Evolutionary conservation across 371 early-diverging fungal genomes (phyloP).

Genomic region (Syncephalastrum monosporum): DNA sequence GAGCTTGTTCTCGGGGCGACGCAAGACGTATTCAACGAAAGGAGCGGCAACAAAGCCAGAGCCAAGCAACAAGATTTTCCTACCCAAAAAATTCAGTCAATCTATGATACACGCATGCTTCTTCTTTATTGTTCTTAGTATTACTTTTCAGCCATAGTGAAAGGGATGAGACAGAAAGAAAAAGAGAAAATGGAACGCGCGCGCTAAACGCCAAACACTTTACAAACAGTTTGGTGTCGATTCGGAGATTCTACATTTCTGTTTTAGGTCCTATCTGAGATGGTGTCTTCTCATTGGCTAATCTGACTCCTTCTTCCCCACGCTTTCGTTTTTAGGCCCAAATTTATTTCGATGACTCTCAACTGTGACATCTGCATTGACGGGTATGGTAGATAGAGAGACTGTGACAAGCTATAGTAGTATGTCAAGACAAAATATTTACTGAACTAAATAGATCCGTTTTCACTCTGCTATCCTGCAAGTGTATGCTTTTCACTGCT

Average conservation of each 20-base stretch:
- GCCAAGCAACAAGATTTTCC: conserved; percentile 91
- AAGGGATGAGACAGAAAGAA: conserved; percentile 9
- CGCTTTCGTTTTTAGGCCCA: too few relatives aligned
- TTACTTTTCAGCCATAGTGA: conserved; percentile 22
- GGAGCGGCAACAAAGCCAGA: conserved; percentile 98
- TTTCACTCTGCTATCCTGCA: too few relatives aligned
- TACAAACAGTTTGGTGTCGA: not conserved
- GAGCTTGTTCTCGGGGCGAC: conserved; percentile 78
- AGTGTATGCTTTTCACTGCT: too few relatives aligned
- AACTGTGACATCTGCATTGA: too few relatives aligned
- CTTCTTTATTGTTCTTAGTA: not conserved
- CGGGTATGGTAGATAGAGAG: too few relatives aligned
- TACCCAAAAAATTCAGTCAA: conserved; percentile 20
- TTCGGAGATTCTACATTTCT: conserved; percentile 16
- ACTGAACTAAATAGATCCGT: too few relatives aligned
- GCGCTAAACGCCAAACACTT: conserved; percentile 6
- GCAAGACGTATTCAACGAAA: conserved; percentile 89
- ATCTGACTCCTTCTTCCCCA: not conserved
- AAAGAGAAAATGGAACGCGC: conserved; percentile 4
- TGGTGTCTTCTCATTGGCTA: conserved; percentile 11
- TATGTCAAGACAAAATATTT: too few relatives aligned
- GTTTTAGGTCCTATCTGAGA: conserved; percentile 15
- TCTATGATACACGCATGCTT: not conserved
- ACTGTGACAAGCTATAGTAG: too few relatives aligned
- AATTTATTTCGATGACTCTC: too few relatives aligned